Base-by-base conservation (phyloP, 192 early-diverging fungal genomes). In the Fimicolochytrium jonesii region DNA sequence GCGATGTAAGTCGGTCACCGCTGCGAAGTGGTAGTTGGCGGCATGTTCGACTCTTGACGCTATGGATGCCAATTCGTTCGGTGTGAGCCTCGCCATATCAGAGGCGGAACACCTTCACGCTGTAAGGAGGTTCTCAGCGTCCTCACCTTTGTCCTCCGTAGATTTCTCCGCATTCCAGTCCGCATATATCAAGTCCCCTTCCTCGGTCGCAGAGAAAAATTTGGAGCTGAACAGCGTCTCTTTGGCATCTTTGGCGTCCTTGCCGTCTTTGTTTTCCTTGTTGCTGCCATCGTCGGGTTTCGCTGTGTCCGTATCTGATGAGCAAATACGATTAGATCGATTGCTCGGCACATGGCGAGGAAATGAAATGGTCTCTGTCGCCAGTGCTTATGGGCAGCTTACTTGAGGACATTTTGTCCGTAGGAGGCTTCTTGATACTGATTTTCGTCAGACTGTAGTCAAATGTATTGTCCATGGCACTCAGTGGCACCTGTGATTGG, bases 191-290 rank as follows among this genome's bases (percentile, higher is more conserved):
- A 86, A 59, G 49, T 86, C 84, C 1, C 84, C 84, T 69, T 86
- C 84, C 66, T 86, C 84, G 0, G 82, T 85, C 11, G 81, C 70
- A 39, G 78, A 81, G 61, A 63, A 86, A 47, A 86, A 83, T 51
- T 80, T 83, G 15, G 77, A 75, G 5, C 45, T 62, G 31, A 63
- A 66, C 7, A 51, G 28, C 43, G 70, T 65, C 20, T 28, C 56
- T 26, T 66, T 65, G 55, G 44, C 41, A 45, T 70, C 58, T 68
- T 50, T 47, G 17, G 25, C 10, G 49, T 51, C 49, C 22, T 51
- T 42, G 41, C 41, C 41, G 1, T 42, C 41, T 1, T 42, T 42
- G 41, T 42, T 18, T 42, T 42, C 41, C n/a, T n/a, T n/a, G n/a
- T n/a, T n/a, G n/a, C n/a, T n/a, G n/a, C n/a, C n/a, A n/a, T n/a